Percentiles rank a stretch among this genome's conserved stretches.
phyloP scores from a whole-genome alignment of 192 early-diverging fungal species.

The Coemansia sp. region DNA sequence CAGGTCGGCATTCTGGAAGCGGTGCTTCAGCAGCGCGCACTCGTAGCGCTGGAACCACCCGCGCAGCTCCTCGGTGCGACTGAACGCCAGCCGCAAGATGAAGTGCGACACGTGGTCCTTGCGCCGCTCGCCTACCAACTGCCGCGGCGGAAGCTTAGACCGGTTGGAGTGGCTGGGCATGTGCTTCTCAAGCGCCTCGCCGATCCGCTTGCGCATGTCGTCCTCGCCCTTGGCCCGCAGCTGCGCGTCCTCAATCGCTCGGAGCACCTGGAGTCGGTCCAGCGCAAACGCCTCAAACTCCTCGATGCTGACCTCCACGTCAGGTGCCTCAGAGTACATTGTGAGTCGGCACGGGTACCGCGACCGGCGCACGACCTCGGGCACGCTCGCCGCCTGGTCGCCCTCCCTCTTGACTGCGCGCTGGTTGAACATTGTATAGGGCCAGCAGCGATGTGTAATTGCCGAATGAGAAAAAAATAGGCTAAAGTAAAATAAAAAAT shows the following conservation, averaged over 20 bases:
- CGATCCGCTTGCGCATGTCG: conserved; percentile 61
- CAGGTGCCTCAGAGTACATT: conserved; percentile 42
- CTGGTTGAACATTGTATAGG: conserved; percentile 46
- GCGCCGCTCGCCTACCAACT: conserved; percentile 63
- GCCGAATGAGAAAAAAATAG: not conserved
- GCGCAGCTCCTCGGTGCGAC: conserved; percentile 68
- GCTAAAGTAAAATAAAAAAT: not conserved
- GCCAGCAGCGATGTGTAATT: not conserved
- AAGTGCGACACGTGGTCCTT: conserved; percentile 87
- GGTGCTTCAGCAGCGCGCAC: conserved; percentile 65
- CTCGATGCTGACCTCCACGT: conserved; percentile 55
- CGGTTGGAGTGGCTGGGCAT: conserved; percentile 67
- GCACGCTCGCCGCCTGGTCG: conserved; percentile 15
- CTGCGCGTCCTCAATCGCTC: conserved; percentile 79
- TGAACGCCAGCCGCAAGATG: conserved; percentile 76
- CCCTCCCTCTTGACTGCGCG: conserved; percentile 23
- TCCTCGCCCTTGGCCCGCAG: conserved; percentile 68
- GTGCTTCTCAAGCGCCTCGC: conserved; percentile 58
- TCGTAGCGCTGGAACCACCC: conserved; percentile 79
- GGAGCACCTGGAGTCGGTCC: conserved; percentile 70
- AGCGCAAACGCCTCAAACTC: conserved; percentile 58
- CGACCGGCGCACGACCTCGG: conserved; percentile 53
- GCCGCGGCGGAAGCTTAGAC: conserved; percentile 38
- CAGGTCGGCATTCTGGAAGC: conserved; percentile 59
- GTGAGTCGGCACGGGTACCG: conserved; percentile 48